A percentile compares a stretch with the other conserved stretches of the same genome.
Evolutionary conservation across 441 rosid species (phyloP).

Genomic region (Biscutella auriculata): DNA sequence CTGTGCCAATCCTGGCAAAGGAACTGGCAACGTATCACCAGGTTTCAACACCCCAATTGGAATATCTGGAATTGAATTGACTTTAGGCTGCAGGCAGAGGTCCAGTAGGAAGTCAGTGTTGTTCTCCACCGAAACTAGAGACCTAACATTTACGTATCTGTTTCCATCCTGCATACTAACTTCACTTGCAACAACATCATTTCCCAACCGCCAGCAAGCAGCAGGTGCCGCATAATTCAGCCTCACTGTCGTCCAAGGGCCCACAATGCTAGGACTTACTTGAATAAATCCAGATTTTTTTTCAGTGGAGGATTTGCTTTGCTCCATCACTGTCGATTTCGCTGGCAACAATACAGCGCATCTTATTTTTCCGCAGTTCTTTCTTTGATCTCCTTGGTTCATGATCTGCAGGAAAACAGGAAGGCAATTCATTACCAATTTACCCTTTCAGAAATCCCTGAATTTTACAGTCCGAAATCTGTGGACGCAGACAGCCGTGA

Average conservation of each 20-base stretch:
- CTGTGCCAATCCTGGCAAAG: slow-evolving; percentile 56
- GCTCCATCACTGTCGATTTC: slow-evolving; percentile 38
- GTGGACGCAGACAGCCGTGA: background rate
- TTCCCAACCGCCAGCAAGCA: slow-evolving; percentile 93
- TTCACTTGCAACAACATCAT: slow-evolving; percentile 94
- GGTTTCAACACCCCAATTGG: slow-evolving; percentile 57
- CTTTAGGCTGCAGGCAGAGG: slow-evolving; percentile 52
- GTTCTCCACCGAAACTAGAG: slow-evolving; percentile 75
- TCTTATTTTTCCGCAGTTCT: slow-evolving; percentile 55
- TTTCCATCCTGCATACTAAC: slow-evolving; percentile 76
- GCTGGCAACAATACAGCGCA: slow-evolving; percentile 60
- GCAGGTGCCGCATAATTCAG: slow-evolving; percentile 94
- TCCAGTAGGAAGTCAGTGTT: slow-evolving; percentile 59
- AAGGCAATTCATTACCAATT: slow-evolving; percentile 8
- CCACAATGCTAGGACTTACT: slow-evolving; percentile 85
- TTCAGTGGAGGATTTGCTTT: slow-evolving; percentile 23
- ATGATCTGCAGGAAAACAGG: slow-evolving; percentile 39
- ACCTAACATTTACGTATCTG: slow-evolving; percentile 78
- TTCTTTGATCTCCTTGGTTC: slow-evolving; percentile 28
- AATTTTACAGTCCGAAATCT: background rate
- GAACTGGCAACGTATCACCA: slow-evolving; percentile 70
- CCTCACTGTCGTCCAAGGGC: slow-evolving; percentile 96
- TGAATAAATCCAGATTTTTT: slow-evolving; percentile 75
- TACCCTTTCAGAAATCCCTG: background rate
- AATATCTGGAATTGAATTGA: slow-evolving; percentile 35